A percentile compares a stretch with the other conserved stretches of the same genome.
These are phyloP conservation scores for Aureobasidium sp. DNA, from an alignment of 2,329 filamentous ascomycete genomes.

Conservation along the genomic window DNA sequence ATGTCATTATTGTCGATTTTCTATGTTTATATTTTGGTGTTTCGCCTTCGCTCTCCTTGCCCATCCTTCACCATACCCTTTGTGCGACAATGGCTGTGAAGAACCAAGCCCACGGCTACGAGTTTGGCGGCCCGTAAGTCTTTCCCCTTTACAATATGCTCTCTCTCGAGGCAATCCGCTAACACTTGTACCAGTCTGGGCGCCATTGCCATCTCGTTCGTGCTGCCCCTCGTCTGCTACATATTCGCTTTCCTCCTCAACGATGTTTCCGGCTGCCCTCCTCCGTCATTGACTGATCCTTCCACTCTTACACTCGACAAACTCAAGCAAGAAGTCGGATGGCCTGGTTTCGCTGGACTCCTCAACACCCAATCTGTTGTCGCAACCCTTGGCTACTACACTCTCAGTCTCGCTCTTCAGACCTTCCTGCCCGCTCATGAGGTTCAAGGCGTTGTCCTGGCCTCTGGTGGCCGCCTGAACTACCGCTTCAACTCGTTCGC, in stretches of 20 bases:
- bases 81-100: not conserved
- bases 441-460: constrained; percentile 60
- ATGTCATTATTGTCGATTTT: not conserved
- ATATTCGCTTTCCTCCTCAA: constrained; percentile 80
- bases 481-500: constrained; percentile 70
- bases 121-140: constrained; percentile 43
- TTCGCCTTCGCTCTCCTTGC: not conserved
- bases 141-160: not conserved
- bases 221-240: constrained; percentile 72
- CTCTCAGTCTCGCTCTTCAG: constrained; percentile 66
- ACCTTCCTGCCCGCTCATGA: constrained; percentile 66
- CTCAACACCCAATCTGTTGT: constrained; percentile 59
- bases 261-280: constrained; percentile 83
- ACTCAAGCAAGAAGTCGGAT: constrained; percentile 73
- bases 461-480: constrained; percentile 63
- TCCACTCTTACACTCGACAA: constrained; percentile 45
- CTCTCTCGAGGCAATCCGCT: not conserved
- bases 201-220: constrained; percentile 68
- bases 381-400: constrained; percentile 71
- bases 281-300: constrained; percentile 68
- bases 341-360: constrained; percentile 68
- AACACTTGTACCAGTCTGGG: constrained; percentile 50
- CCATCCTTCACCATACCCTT: not conserved
- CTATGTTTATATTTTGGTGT: not conserved
- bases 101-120: constrained; percentile 31